A percentile compares a stretch with the other conserved stretches of the same genome.
These are phyloP conservation scores for Warburgia ugandensis DNA, from an alignment of 164 flowering plant species.

Conservation along the genomic window DNA sequence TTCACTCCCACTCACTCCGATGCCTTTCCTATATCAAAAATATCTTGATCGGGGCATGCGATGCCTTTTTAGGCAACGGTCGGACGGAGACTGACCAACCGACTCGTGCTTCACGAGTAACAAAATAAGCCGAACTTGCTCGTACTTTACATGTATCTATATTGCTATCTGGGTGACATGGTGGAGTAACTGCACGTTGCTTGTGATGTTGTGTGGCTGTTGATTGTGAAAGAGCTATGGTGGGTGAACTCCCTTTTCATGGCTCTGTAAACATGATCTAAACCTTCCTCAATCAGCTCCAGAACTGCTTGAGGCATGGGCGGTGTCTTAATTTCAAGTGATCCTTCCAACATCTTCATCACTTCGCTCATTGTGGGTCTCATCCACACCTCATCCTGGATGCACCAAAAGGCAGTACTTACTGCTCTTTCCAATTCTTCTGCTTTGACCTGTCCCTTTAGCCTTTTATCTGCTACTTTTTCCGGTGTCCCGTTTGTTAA, in stretches of 20 bases:
- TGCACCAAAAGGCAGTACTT: slow-evolving; percentile 87
- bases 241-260: slow-evolving; percentile 44
- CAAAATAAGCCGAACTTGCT: too few relatives aligned
- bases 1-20: too few relatives aligned
- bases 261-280: slow-evolving; percentile 75
- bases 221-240: slow-evolving; percentile 10
- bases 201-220: slow-evolving; percentile 41
- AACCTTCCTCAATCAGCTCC: slow-evolving; percentile 75
- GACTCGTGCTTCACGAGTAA: too few relatives aligned
- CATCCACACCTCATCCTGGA: slow-evolving; percentile 71
- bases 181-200: slow-evolving; percentile 85
- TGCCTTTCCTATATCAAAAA: too few relatives aligned
- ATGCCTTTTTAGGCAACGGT: too few relatives aligned
- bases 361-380: slow-evolving; percentile 95
- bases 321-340: slow-evolving; percentile 49
- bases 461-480: slow-evolving; percentile 44
- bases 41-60: too few relatives aligned
- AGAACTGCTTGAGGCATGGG: slow-evolving; percentile 82
- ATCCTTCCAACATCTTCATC: slow-evolving; percentile 87
- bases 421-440: slow-evolving; percentile 61
- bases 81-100: too few relatives aligned
- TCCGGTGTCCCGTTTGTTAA: slow-evolving; percentile 47
- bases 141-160: too few relatives aligned
- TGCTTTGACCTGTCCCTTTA: slow-evolving; percentile 51
- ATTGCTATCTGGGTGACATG: slow-evolving; percentile 72